Base-by-base conservation (phyloP, 2,329 filamentous ascomycete genomes). In the Paraphoma chrysanthemicola region DNA sequence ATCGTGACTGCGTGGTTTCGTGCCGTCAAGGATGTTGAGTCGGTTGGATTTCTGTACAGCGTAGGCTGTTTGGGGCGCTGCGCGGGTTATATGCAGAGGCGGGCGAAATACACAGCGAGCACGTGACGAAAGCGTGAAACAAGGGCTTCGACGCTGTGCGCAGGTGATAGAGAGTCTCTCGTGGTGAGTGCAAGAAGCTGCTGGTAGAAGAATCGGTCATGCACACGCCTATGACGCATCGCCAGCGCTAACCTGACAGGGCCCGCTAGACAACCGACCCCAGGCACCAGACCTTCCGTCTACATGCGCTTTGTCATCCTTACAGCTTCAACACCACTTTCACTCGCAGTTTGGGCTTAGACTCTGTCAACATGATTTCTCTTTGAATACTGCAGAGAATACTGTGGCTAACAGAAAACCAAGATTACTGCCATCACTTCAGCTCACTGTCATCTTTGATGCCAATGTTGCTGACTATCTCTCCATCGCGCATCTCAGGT, bases 1-100 rank as follows among this genome's bases (percentile, higher is more conserved):
- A 76, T 77, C 17, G 57, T 69, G 63, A 59, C 64, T 51, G 54
- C 46, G 49, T 45, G 36, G 31, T 31, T 42, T 56, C 12, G 56
- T 30, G 51, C 55, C 38, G 55, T 33, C 14, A 16, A 38, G 51
- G 51, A 53, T 29, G 53, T 57, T 57, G 48, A 50, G 48, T 45
- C 31, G 50, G 9, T 31, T 31, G 11, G 36, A 45, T 45, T 4
- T 18, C 44, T 44, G 23, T 23, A 23, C 23, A 38, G 38, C 41
- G 46, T 33, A 43, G 42, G 23, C 42, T 33, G 33, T 30, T 10
- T 39, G n/a, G 28, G 17, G 31, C 16, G 31, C 17, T 31, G 29
- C 16, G 31, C 31, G 31, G n/a, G 10, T 39, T 14, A 14, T 17
- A 36, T 10, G 6, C 9, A 10, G 14, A 10, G 33, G 33, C 33